Evolutionary conservation across 202 grass and related monocot species (phyloP).

Genomic region (Cymbopogon flexuosus): DNA sequence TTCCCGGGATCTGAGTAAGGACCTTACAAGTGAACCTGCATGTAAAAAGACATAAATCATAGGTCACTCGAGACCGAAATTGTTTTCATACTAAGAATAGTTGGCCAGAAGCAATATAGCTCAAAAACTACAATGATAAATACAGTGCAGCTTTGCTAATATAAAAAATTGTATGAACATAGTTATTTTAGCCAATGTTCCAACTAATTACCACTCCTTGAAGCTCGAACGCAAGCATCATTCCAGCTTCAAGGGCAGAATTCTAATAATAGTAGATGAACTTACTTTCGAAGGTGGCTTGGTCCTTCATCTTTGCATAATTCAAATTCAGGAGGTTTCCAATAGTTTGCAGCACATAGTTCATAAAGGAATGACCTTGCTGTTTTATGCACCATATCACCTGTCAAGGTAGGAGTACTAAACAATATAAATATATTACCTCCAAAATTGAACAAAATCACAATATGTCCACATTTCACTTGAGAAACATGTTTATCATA

Average conservation of each 20-base stretch:
- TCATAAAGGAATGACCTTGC: conserved; percentile 68
- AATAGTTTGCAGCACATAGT: conserved; percentile 66
- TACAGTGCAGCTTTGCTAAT: background rate
- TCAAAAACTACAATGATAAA: background rate
- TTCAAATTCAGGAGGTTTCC: conserved; percentile 59
- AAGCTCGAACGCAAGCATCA: background rate
- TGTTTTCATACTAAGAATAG: background rate
- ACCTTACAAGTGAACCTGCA: conserved; percentile 86
- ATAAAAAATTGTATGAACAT: background rate
- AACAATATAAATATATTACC: conserved; percentile 1
- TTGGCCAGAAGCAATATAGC: background rate
- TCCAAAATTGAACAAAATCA: conserved; percentile 17
- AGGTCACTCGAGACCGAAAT: background rate
- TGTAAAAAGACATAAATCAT: background rate
- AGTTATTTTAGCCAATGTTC: background rate
- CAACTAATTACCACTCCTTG: background rate
- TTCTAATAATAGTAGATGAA: background rate
- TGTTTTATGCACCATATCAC: conserved; percentile 53
- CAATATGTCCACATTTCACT: background rate
- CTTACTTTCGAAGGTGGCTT: conserved; percentile 66
- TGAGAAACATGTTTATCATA: background rate
- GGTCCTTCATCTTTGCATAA: conserved; percentile 74
- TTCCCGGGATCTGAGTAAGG: conserved; percentile 42
- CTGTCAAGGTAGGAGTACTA: conserved; percentile 24
- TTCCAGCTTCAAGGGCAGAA: background rate